Base-by-base conservation (phyloP, 495 filamentous ascomycete species). In the Penicillium maclennaniae region DNA sequence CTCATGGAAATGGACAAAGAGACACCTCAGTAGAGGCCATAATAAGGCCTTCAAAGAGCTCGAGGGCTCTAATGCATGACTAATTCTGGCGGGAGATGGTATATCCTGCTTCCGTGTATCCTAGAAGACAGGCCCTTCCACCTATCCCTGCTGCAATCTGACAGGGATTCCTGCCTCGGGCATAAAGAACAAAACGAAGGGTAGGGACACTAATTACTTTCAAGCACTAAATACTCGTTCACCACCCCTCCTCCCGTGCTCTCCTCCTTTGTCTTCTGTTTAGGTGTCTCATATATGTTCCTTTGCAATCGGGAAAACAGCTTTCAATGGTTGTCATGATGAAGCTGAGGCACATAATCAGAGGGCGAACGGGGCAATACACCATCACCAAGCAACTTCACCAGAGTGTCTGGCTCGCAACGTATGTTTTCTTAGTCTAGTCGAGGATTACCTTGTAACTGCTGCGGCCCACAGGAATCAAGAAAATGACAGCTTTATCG, bases 371-470 rank as follows among this genome's bases (percentile, higher is more conserved):
- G 9, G 47, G 36, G 37, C 47, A 49, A 27, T 60, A 60, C 40
- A 37, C 45, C 26, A 54, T 60, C 43, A 49, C 16, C 20, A 60
- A 60, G 46, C 52, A 56, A 46, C 37, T 60, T 39, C 43, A 60
- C 41, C 66, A 67, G 42, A 56, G 57, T 25, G 62, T 73, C 49
- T 72, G 67, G 63, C 62, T 69, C 38, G 72, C 70, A 52, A 67
- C 47, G 70, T 69, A 63, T 45, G 62, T 53, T 27, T 54, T 63
- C 55, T 25, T 51, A 47, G 17, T 25, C 23, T 26, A 43, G 41
- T 43, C 41, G 19, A 21, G 23, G 19, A 43, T 16, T 43, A 43
- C n/a, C 12, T 43, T 26, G 23, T 26, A 26, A 26, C 19, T 43
- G 41, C n/a, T 43, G 20, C 14, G 41, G 17, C 19, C 14, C 41